Evolutionary conservation across 1,139 yeast genomes (phyloP), one percentile per base, ranked within the genome.

Genomic region (Debaryomyces singareniensis): DNA sequence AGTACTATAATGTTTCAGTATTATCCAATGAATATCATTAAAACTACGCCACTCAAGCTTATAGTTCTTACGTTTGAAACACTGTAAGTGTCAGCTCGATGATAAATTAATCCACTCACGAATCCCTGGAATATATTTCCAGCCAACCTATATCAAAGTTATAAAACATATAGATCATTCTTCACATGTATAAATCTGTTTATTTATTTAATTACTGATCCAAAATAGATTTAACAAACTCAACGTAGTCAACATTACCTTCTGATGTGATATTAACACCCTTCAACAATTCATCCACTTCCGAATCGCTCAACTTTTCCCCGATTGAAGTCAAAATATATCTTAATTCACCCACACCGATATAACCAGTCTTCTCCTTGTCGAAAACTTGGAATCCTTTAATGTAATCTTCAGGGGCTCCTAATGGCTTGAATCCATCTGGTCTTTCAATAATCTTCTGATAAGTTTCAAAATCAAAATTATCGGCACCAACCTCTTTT

Each of bases 311-410:
- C 47, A 91, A 70, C 61, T 89, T 87, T 61, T 91, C 97, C 35
- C 97, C 97, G 46, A 89, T 78, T 9, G 95, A 81, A 15, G 96
- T 89, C 55, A 91, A 70, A 54, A 91, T 86, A 60, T 91, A 91
- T 57, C 95, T 77, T 49, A 91, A 74, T 60, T 93, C 97, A 36
- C 99, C 99, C 27, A 91, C 95, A 24, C 97, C 95, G 47, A 91
- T 91, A 62, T 80, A 82, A 5, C 99, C 99, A 13, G 96, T 82
- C 42, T 82, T 78, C 43, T 87, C 95, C 66, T 89, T 93, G 64
- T 91, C 99, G 44, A 91, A 91, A 7, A 91, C 96, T 62, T 91
- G 97, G 75, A 91, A 91, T 1, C 97, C 98, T 51, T 93, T 84
- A 50, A 91, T 78, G 60, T 91, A 91, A 58, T 91, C 99, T 53